phyloP scores from a whole-genome alignment of 805 yeast genomes.

The Grigorovia humatica region DNA sequence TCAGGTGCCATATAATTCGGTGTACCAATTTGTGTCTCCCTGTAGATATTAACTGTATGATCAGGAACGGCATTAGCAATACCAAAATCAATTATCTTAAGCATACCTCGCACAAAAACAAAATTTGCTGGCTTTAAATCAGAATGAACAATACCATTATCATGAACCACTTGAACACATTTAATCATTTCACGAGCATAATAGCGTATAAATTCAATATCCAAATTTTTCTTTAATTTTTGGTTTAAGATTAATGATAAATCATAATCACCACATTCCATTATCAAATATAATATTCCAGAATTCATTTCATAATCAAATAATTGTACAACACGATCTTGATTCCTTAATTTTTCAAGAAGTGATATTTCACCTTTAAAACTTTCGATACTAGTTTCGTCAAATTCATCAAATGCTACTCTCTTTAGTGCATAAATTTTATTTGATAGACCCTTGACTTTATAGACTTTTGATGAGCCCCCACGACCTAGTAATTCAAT shows the following conservation, averaged over 20 bases:
- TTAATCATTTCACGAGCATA: constrained; percentile 68
- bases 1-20: constrained; percentile 99
- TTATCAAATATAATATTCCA: constrained; percentile 58
- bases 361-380: constrained; percentile 87
- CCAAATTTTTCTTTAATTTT: constrained; percentile 39
- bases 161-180: constrained; percentile 84
- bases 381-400: constrained; percentile 59
- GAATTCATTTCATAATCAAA: constrained; percentile 62
- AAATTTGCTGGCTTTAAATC: constrained; percentile 68
- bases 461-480: constrained; percentile 85
- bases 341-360: constrained; percentile 45
- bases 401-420: constrained; percentile 73
- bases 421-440: constrained; percentile 69
- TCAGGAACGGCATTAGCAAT: constrained; percentile 92
- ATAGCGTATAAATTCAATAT: constrained; percentile 66
- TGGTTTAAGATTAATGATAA: constrained; percentile 67
- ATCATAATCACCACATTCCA: constrained; percentile 95
- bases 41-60: constrained; percentile 78
- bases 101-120: constrained; percentile 67
- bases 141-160: constrained; percentile 74
- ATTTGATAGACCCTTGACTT: constrained; percentile 49
- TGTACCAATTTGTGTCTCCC: constrained; percentile 89
- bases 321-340: constrained; percentile 67
- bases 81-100: constrained; percentile 92
- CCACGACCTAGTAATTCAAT: constrained; percentile 80